Percentiles rank a stretch among this genome's conserved stretches.
These are phyloP conservation scores for Colletotrichum shisoi DNA, from an alignment of 2,329 filamentous ascomycete genomes.

Conservation along the genomic window DNA sequence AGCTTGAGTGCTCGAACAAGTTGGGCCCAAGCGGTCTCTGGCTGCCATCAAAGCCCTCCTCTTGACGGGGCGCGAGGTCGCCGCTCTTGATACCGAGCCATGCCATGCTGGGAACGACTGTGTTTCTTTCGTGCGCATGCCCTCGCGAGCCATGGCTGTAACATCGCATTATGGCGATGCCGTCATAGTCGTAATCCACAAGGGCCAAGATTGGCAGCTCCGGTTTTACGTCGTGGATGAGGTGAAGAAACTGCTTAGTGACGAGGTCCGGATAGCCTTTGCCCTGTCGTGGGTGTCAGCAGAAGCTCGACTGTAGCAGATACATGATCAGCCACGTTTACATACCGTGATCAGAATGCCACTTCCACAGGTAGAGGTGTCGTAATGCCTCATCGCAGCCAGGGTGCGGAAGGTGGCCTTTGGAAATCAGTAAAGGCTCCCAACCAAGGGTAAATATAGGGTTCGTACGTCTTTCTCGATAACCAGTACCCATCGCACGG, in stretches of 20 bases:
- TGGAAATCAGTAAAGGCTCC: slow-evolving; percentile 34
- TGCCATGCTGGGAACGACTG: slow-evolving; percentile 59
- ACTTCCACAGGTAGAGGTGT: slow-evolving; percentile 55
- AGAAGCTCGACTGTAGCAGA: background rate
- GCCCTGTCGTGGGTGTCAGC: slow-evolving; percentile 59
- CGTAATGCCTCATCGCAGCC: slow-evolving; percentile 64
- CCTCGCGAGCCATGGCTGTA: slow-evolving; percentile 75
- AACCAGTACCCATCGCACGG: slow-evolving; percentile 71
- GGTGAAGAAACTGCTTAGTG: slow-evolving; percentile 70
- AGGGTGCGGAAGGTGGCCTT: slow-evolving; percentile 80
- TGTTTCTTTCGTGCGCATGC: slow-evolving; percentile 66
- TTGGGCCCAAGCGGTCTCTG: background rate
- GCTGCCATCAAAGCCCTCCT: background rate
- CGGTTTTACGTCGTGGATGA: slow-evolving; percentile 58
- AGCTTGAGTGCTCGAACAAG: background rate
- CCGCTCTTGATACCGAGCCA: slow-evolving; percentile 70
- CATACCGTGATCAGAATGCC: slow-evolving; percentile 74
- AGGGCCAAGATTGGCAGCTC: slow-evolving; percentile 67
- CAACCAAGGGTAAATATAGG: too few relatives aligned
- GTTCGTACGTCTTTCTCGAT: slow-evolving; percentile 77
- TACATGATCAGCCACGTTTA: background rate
- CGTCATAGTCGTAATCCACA: slow-evolving; percentile 80
- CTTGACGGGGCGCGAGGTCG: slow-evolving; percentile 48
- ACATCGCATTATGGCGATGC: slow-evolving; percentile 74
- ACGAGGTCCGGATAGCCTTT: slow-evolving; percentile 84